Percentiles rank a stretch among this genome's conserved stretches.
Conservation (phyloP, 116 monocot genomes). For the Iris pallida region DNA sequence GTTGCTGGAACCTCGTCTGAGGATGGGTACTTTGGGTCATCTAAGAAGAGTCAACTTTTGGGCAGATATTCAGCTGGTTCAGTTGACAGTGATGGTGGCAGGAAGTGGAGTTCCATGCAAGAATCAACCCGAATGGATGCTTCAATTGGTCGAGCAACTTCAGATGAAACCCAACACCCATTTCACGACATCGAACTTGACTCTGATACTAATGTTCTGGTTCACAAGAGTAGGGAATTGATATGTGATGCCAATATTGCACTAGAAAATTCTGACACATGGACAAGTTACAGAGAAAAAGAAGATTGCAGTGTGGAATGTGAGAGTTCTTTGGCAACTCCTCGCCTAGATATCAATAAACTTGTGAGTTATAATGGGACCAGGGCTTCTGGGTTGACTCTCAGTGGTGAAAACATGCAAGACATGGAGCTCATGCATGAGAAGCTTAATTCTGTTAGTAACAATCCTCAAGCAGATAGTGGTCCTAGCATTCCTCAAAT, state of each 20-base stretch:
- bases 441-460: slow-evolving; percentile 32
- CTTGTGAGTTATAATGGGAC: slow-evolving; percentile 36
- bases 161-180: slow-evolving; percentile 39
- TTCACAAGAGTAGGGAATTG: slow-evolving; percentile 28
- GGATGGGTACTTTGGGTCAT: slow-evolving; percentile 59
- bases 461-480: slow-evolving; percentile 29
- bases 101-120: slow-evolving; percentile 66
- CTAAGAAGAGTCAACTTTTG: slow-evolving; percentile 61
- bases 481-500: slow-evolving; percentile 83
- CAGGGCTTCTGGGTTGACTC: slow-evolving; percentile 21
- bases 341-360: slow-evolving; percentile 43
- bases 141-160: slow-evolving; percentile 28
- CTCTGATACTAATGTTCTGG: slow-evolving; percentile 34
- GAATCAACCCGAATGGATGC: slow-evolving; percentile 42
- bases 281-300: slow-evolving; percentile 37
- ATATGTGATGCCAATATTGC: slow-evolving; percentile 19
- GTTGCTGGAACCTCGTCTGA: slow-evolving; percentile 78
- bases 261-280: slow-evolving; percentile 26
- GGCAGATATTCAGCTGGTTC: slow-evolving; percentile 77
- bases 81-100: slow-evolving; percentile 59
- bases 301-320: slow-evolving; percentile 31
- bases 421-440: slow-evolving; percentile 29
- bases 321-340: slow-evolving; percentile 44
- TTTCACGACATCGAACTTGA: slow-evolving; percentile 29
- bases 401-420: slow-evolving; percentile 31